Conservation (phyloP, 2,329 filamentous ascomycete species). For the Exophiala phaeomuriformis region DNA sequence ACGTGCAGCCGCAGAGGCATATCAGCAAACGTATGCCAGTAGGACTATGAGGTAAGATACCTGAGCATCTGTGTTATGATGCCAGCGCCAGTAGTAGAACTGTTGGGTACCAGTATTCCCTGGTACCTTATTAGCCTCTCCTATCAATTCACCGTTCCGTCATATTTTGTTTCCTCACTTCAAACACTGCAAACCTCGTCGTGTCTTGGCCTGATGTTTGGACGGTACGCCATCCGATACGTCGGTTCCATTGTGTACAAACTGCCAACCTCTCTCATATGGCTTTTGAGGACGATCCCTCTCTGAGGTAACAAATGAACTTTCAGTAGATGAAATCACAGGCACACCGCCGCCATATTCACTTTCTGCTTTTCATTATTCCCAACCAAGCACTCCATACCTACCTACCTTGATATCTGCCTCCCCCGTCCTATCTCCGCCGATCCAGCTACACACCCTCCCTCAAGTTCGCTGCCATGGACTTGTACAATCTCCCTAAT, state of each 20-base stretch:
- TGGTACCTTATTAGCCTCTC: not conserved
- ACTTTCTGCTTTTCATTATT: constrained; percentile 1
- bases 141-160: not conserved
- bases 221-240: constrained; percentile 19
- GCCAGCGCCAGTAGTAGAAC: too few relatives aligned
- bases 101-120: too few relatives aligned
- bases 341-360: constrained; percentile 4
- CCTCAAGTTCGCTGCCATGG: constrained; percentile 6
- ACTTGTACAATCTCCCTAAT: constrained; percentile 16
- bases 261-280: constrained; percentile 6
- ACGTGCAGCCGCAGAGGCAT: too few relatives aligned
- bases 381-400: constrained; percentile 2
- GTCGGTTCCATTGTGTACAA: constrained; percentile 4
- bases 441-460: not conserved
- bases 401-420: not conserved
- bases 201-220: not conserved
- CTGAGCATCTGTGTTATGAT: too few relatives aligned
- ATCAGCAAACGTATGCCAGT: too few relatives aligned
- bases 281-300: constrained; percentile 8
- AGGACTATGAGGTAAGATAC: too few relatives aligned
- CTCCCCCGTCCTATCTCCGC: not conserved
- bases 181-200: not conserved
- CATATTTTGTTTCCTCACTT: not conserved
- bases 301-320: constrained; percentile 5
- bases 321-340: constrained; percentile 4